Evolutionary conservation across 352 stramenopile species (phyloP), one percentile per base, ranked within the genome.

Genomic region (Globisporangium lucens): DNA sequence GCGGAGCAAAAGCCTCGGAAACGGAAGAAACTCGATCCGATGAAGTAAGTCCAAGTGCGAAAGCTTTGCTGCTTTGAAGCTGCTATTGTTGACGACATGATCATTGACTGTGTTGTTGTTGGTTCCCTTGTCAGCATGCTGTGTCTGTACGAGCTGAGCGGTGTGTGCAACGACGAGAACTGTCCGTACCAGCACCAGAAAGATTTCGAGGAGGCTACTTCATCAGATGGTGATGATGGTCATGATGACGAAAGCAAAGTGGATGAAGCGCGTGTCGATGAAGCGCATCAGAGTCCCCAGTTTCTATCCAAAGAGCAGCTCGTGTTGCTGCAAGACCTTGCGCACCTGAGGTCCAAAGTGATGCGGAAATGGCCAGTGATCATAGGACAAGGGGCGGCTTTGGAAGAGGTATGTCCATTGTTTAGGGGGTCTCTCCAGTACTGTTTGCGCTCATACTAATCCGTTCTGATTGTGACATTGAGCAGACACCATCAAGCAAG

Each of bases 101-200:
- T 27, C 12, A 61, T 57, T 33, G n/a, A 61, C 24, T 29, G 49
- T 59, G 22, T n/a, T 56, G 30, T 3, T 38, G 1, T 43, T 12
- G 17, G 4, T 3, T n/a, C 13, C 3, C 24, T 63, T 38, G 62
- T 12, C 60, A 94, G 86, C 67, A 74, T 88, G 29, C 53, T 91
- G 41, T 94, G 86, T 65, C 76, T 86, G 30, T 94, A 82, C 63
- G 86, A 94, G 33, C 68, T 92, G 41, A 89, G 85, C 51, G 86
- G 86, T 7, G 77, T 88, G 35, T 94, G 86, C 72, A 92, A 92
- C 36, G 86, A 94, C 49, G 70, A 78, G 3, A 89, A 84, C 51
- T 94, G 86, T 53, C 70, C 71, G 0, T 87, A 85, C 29, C 82
- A 89, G 65, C 86, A 94, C 49, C 70, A 80, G 38, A 78, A 79